Evolutionary conservation across 2,329 filamentous ascomycete genomes (phyloP).

Genomic region (Beauveria sp.): DNA sequence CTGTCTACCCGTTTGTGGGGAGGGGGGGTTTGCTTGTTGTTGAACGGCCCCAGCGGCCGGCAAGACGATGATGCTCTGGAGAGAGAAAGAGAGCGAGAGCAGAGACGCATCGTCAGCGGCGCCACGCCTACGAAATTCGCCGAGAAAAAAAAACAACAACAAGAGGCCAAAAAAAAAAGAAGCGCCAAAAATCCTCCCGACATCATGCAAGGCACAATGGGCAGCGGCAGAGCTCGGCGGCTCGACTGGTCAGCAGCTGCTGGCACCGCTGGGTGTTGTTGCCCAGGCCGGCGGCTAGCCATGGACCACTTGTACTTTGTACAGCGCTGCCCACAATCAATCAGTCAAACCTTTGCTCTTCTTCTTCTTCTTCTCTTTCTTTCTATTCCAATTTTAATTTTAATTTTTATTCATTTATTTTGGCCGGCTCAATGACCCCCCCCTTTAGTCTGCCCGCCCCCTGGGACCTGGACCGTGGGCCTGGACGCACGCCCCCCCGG

Average conservation of each 20-base stretch:
- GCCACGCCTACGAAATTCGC: too few species aligned
- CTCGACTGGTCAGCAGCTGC: too few species aligned
- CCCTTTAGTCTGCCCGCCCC: neutral
- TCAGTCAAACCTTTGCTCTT: neutral
- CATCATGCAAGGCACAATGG: neutral
- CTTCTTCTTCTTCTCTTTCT: neutral
- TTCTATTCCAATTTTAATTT: neutral
- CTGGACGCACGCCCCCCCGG: neutral
- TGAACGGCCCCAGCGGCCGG: neutral
- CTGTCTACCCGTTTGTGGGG: neutral
- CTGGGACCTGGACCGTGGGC: neutral
- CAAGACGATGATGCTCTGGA: neutral
- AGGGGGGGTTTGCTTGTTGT: neutral
- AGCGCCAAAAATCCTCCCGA: neutral
- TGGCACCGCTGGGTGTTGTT: too few species aligned
- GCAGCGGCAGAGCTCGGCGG: neutral
- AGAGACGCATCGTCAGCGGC: neutral
- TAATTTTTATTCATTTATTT: neutral
- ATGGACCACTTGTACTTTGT: too few species aligned
- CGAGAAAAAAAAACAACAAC: neutral
- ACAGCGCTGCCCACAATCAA: too few species aligned
- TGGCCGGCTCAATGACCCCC: neutral
- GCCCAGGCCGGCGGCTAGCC: too few species aligned
- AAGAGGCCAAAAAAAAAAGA: neutral
- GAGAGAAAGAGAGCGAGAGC: neutral